Evolutionary conservation across 2,329 filamentous ascomycete species (phyloP), one percentile per base, ranked within the genome.

Genomic region (Balansia obtecta): DNA sequence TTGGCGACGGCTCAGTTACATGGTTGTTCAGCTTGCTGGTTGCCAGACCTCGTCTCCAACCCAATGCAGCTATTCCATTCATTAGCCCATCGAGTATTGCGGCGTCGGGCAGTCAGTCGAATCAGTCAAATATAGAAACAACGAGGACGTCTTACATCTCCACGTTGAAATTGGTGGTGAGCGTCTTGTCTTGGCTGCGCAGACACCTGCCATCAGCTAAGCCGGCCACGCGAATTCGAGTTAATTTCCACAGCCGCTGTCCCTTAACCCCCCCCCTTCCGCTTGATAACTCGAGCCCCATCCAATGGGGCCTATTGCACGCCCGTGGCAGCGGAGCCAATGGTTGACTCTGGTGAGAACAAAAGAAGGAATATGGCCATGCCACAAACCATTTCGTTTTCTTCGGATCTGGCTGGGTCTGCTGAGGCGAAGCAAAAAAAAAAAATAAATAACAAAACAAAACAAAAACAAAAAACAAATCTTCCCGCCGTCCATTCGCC

Each of bases 311-410:
- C 20, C 20, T 22, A 22, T 46, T 46, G 46, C 37, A 48, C 13
- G n/a, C 15, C 46, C 27, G 44, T 15, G 7, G 33, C 44, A 37
- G n/a, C 13, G 44, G n/a, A 22, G 44, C 44, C 44, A 46, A 46
- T 46, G 44, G 32, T 2, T 12, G 10, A 18, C 44, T 32, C 1
- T 33, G 22, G 44, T 18, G 22, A 11, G 9, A 27, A 48, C 34
- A 27, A 18, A 38, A 48, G 34, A 48, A 48, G 40, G 39, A 50
- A 51, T 45, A 45, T 16, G 16, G 22, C 27, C 42, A 45, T 4
- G 20, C 20, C 20, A 22, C 20, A 22, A 3, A 4, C 20, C n/a
- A n/a, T 3, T 22, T 22, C 20, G 4, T 22, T 22, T 27, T 45
- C n/a, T 32, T 32, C 11, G 12, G 42, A 45, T 45, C 27, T 45